Base-by-base conservation (phyloP, 2,329 filamentous ascomycete genomes). In the Colletotrichum tropicicola region DNA sequence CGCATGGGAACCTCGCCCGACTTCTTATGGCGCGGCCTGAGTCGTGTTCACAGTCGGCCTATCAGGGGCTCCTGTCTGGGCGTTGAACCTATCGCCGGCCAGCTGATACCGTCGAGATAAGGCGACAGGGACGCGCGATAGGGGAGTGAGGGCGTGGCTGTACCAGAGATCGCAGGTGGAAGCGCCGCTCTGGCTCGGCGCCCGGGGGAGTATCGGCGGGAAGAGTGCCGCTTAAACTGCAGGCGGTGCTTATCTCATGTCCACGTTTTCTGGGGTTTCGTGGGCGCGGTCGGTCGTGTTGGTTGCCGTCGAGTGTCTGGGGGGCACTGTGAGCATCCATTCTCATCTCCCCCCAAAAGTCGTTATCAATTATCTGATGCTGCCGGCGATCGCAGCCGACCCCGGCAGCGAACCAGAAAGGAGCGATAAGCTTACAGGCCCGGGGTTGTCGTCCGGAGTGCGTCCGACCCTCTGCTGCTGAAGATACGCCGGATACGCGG, bases 391-490 rank as follows among this genome's bases (percentile, higher is more conserved):
- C 15, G 7, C 27, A 39, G 13, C 21, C 12, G 8, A 8, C 19
- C 37, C 44, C 37, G 23, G n/a, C 28, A 30, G 45, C 43, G 35
- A 54, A 61, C 61, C 43, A 49, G 49, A 35, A 17, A 15, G 49
- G 28, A 35, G 52, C 37, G 57, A 65, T 65, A 65, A 65, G 60
- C 60, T 60, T 47, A 64, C 41, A 39, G 56, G 27, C 15, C 37
- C 60, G 56, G 55, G 39, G 41, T n/a, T 41, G 37, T n/a, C 19
- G 47, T 48, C 60, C 47, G 60, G 52, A 28, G 45, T 25, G 43
- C 15, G 32, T 58, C 55, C 43, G 45, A 44, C 35, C 51, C n/a
- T 43, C 13, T 15, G 9, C 15, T 15, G 30, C 0, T 57, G 30
- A n/a, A 45, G 35, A 17, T 32, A 55, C 39, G 39, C 52, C 39